phyloP scores from a whole-genome alignment of 495 filamentous ascomycete genomes.

The Penicillium lagena region DNA sequence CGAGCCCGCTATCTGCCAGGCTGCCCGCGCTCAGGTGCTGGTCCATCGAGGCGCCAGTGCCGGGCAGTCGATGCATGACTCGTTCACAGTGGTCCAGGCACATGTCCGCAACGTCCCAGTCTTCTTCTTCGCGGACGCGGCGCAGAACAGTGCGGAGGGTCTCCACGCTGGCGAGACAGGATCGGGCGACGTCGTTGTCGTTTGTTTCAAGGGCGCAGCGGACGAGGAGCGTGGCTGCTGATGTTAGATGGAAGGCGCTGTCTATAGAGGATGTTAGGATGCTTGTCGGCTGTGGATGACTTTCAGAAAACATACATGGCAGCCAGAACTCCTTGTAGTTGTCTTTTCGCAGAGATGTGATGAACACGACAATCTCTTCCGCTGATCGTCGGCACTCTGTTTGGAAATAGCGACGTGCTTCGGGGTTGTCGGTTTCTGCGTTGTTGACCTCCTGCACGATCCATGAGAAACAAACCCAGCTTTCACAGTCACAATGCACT shows the following conservation, averaged over 20 bases:
- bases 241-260: slow-evolving; percentile 44
- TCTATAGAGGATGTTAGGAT: slow-evolving; percentile 25
- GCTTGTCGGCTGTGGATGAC: no score
- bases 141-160: slow-evolving; percentile 38
- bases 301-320: slow-evolving; percentile 22
- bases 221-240: slow-evolving; percentile 42
- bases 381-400: slow-evolving; percentile 43
- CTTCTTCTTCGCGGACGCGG: slow-evolving; percentile 44
- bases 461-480: neutral
- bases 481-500: slow-evolving; percentile 1
- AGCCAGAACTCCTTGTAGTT: slow-evolving; percentile 46
- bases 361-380: slow-evolving; percentile 48
- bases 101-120: slow-evolving; percentile 49
- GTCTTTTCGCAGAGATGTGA: slow-evolving; percentile 34
- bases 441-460: slow-evolving; percentile 35
- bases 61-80: slow-evolving; percentile 37
- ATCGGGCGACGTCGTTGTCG: slow-evolving; percentile 31
- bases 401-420: slow-evolving; percentile 43
- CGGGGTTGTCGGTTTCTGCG: slow-evolving; percentile 33
- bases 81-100: slow-evolving; percentile 47
- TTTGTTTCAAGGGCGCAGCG: slow-evolving; percentile 42
- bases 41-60: slow-evolving; percentile 16
- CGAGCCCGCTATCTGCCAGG: slow-evolving; percentile 24
- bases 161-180: slow-evolving; percentile 38
- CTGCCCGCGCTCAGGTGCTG: slow-evolving; percentile 5